Percentiles rank a stretch among this genome's conserved stretches.
Evolutionary conservation across 2,329 filamentous ascomycete genomes (phyloP).

Genomic region (Xylaria sp.): DNA sequence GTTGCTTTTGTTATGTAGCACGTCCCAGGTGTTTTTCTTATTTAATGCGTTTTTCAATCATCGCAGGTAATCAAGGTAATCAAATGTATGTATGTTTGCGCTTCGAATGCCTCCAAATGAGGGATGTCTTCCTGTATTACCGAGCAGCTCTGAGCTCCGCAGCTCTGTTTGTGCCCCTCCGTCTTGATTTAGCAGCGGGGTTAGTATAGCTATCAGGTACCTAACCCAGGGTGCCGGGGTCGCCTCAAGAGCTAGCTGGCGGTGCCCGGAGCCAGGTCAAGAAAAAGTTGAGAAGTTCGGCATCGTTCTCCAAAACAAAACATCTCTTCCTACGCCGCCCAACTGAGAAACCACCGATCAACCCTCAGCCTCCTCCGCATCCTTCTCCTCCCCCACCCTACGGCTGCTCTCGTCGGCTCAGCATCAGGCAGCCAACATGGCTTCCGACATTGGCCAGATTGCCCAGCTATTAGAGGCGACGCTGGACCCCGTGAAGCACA

Average conservation of each 20-base stretch:
- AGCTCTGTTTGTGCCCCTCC: background rate
- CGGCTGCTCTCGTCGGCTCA: conserved; percentile 22
- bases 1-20: too few relatives aligned
- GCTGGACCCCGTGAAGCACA: conserved; percentile 86
- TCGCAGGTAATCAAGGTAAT: too few relatives aligned
- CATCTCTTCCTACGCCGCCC: conserved; percentile 16
- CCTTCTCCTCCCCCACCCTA: background rate
- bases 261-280: conserved; percentile 42
- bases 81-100: background rate
- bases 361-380: background rate
- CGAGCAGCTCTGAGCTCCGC: background rate
- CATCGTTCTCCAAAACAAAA: conserved; percentile 30
- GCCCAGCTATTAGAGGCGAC: conserved; percentile 90
- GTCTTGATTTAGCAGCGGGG: conserved; percentile 11
- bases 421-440: conserved; percentile 56
- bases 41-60: too few relatives aligned
- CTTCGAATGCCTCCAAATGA: background rate
- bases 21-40: too few relatives aligned
- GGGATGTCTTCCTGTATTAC: background rate
- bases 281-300: conserved; percentile 37
- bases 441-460: conserved; percentile 68
- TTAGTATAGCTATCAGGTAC: background rate
- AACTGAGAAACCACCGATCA: conserved; percentile 15
- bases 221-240: background rate
- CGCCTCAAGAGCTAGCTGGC: conserved; percentile 18